These are phyloP conservation scores for Protomyces gravidus DNA, from an alignment of 1,139 yeast genomes.

Conservation along the genomic window DNA sequence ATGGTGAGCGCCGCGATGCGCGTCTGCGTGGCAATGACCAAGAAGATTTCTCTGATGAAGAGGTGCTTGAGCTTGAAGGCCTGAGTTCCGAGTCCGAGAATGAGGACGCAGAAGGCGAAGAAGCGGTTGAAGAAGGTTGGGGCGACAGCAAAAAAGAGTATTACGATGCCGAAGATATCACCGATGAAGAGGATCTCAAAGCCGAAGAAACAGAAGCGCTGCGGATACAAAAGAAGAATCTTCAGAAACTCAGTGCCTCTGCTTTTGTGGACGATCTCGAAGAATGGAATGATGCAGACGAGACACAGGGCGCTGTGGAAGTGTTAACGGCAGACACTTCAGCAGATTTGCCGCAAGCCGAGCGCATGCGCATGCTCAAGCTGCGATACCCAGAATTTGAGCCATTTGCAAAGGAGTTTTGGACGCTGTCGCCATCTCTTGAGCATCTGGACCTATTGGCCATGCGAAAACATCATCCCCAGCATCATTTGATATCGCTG, in stretches of 20 bases:
- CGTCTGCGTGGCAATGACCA: conserved; percentile 10
- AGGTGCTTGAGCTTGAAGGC: conserved; percentile 33
- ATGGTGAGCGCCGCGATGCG: conserved; percentile 13
- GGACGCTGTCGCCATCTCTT: conserved; percentile 45
- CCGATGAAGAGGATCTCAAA: conserved; percentile 72
- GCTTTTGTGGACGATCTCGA: conserved; percentile 39
- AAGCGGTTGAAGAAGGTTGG: conserved; percentile 56
- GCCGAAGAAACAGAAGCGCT: conserved; percentile 78
- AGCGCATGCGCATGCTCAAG: conserved; percentile 49
- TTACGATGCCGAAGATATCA: conserved; percentile 74
- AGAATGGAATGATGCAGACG: conserved; percentile 36
- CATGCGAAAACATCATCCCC: conserved; percentile 15
- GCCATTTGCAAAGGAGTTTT: conserved; percentile 63
- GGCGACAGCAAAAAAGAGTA: conserved; percentile 69
- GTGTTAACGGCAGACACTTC: conserved; percentile 32
- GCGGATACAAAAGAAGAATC: conserved; percentile 78
- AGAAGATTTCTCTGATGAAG: conserved; percentile 35
- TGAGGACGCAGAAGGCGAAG: conserved; percentile 32
- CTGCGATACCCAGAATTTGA: conserved; percentile 77
- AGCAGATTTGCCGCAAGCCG: conserved; percentile 38
- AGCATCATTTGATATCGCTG: conserved; percentile 9
- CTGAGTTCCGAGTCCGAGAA: conserved; percentile 18
- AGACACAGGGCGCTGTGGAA: conserved; percentile 29
- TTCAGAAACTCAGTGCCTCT: conserved; percentile 56
- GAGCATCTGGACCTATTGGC: conserved; percentile 46